Conservation (phyloP, 1,284 basidiomycete species). For the Xerocomus minutiporus region DNA sequence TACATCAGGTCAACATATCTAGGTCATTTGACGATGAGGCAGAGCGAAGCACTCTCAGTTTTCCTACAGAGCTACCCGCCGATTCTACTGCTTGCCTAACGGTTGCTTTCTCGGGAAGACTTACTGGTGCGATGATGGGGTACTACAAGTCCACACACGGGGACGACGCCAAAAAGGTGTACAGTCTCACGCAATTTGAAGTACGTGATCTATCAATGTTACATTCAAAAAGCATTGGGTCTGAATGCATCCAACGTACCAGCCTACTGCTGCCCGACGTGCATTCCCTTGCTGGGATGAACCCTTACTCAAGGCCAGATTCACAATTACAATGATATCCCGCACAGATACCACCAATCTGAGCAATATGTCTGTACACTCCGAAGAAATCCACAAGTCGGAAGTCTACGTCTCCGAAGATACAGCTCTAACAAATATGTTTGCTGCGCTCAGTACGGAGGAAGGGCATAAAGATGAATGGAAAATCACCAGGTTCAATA, state of each 20-base stretch:
- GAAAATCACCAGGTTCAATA: conserved; percentile 79
- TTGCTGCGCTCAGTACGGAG: conserved; percentile 31
- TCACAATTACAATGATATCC: conserved; percentile 79
- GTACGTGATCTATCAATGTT: conserved; percentile 32
- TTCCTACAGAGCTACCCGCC: conserved; percentile 54
- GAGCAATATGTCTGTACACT: conserved; percentile 81
- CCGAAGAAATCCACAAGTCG: conserved; percentile 45
- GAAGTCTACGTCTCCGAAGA: conserved; percentile 30
- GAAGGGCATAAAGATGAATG: conserved; percentile 47
- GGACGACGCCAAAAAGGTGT: conserved; percentile 56
- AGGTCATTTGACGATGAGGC: conserved; percentile 55
- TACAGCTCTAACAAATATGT: conserved; percentile 32
- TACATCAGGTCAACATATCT: conserved; percentile 45
- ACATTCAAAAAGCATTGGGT: conserved; percentile 11
- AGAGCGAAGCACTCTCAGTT: conserved; percentile 61
- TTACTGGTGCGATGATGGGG: conserved; percentile 69
- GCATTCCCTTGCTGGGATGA: conserved; percentile 94
- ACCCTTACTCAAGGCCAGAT: conserved; percentile 88
- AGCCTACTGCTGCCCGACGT: conserved; percentile 84
- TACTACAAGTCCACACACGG: conserved; percentile 64
- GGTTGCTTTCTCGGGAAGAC: conserved; percentile 57
- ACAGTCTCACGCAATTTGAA: conserved; percentile 81
- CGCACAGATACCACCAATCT: conserved; percentile 72
- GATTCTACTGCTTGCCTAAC: conserved; percentile 62
- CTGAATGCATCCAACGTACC: conserved; percentile 32